Percentiles rank a stretch among this genome's conserved stretches.
These are phyloP conservation scores for Agaricus bisporus DNA, from an alignment of 768 basidiomycete genomes.

Conservation along the genomic window DNA sequence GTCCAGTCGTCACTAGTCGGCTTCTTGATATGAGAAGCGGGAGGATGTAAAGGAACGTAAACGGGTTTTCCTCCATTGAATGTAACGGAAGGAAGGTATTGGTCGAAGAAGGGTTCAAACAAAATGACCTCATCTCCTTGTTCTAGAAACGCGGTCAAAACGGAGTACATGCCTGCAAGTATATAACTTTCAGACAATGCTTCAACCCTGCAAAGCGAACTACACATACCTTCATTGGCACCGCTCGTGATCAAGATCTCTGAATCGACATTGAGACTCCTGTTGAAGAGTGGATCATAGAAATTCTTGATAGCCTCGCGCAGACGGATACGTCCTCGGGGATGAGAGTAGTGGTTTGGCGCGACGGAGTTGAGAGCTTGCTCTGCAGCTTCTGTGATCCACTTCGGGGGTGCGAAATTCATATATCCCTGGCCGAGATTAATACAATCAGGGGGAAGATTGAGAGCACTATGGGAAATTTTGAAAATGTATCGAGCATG, in stretches of 20 bases:
- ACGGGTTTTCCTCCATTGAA: slow-evolving; percentile 94
- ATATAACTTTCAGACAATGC: background rate
- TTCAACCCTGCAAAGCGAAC: background rate
- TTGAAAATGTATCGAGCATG: background rate
- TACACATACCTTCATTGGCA: slow-evolving; percentile 82
- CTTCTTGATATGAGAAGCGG: slow-evolving; percentile 37
- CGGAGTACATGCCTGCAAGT: slow-evolving; percentile 80
- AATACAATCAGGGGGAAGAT: slow-evolving; percentile 87
- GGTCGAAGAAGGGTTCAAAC: slow-evolving; percentile 98
- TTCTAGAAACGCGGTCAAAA: slow-evolving; percentile 88
- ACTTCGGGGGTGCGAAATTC: slow-evolving; percentile 84
- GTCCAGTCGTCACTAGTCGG: slow-evolving; percentile 78
- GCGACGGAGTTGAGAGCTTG: slow-evolving; percentile 56
- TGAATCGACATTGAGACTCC: slow-evolving; percentile 73
- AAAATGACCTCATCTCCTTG: slow-evolving; percentile 96
- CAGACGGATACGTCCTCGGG: slow-evolving; percentile 81
- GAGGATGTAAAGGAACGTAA: slow-evolving; percentile 93
- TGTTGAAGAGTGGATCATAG: slow-evolving; percentile 64
- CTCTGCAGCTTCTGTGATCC: slow-evolving; percentile 71
- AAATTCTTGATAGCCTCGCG: slow-evolving; percentile 81
- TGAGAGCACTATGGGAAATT: slow-evolving; percentile 54
- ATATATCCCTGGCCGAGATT: slow-evolving; percentile 96
- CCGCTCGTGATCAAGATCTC: slow-evolving; percentile 96
- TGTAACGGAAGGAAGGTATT: slow-evolving; percentile 86
- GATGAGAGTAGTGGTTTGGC: slow-evolving; percentile 87